Percentiles rank a stretch among this genome's conserved stretches.
These are phyloP conservation scores for Venturia carpophila DNA, from an alignment of 2,329 filamentous ascomycete genomes.

Conservation along the genomic window DNA sequence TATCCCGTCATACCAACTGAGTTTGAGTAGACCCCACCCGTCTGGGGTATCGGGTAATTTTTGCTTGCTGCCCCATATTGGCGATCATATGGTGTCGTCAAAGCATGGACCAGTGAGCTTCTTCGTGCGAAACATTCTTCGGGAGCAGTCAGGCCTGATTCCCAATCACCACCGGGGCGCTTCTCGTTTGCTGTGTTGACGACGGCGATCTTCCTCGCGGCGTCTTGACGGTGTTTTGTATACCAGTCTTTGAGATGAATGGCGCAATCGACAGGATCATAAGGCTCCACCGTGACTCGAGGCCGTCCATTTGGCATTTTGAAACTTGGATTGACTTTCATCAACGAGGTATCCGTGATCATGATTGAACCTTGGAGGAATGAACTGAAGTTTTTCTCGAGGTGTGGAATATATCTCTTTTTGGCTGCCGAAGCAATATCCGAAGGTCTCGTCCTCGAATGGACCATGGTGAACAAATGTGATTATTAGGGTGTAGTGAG, in stretches of 20 bases:
- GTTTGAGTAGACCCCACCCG: conserved; percentile 62
- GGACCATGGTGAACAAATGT: conserved; percentile 40
- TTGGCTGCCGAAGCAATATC: conserved; percentile 70
- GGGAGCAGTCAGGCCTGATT: conserved; percentile 54
- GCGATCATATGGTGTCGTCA: conserved; percentile 52
- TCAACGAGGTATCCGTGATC: conserved; percentile 36
- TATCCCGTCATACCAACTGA: conserved; percentile 49
- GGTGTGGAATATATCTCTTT: conserved; percentile 57
- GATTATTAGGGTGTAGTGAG: no score
- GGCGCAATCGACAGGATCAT: conserved; percentile 44
- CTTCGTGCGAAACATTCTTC: conserved; percentile 68
- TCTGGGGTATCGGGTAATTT: conserved; percentile 65
- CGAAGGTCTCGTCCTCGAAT: conserved; percentile 54
- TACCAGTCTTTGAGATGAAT: conserved; percentile 43
- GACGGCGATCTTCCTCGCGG: conserved; percentile 46
- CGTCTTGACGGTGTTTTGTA: conserved; percentile 24
- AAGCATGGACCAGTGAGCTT: conserved; percentile 63
- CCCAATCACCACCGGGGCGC: conserved; percentile 72
- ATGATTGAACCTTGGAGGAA: conserved; percentile 43
- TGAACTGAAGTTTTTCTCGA: conserved; percentile 40
- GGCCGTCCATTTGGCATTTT: conserved; percentile 34
- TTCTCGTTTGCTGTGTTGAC: conserved; percentile 71
- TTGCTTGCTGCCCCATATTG: conserved; percentile 31
- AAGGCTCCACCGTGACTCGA: conserved; percentile 38
- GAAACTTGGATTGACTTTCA: conserved; percentile 40